phyloP scores from a whole-genome alignment of 2,329 filamentous ascomycete species.

The Hypoxylon sp. region DNA sequence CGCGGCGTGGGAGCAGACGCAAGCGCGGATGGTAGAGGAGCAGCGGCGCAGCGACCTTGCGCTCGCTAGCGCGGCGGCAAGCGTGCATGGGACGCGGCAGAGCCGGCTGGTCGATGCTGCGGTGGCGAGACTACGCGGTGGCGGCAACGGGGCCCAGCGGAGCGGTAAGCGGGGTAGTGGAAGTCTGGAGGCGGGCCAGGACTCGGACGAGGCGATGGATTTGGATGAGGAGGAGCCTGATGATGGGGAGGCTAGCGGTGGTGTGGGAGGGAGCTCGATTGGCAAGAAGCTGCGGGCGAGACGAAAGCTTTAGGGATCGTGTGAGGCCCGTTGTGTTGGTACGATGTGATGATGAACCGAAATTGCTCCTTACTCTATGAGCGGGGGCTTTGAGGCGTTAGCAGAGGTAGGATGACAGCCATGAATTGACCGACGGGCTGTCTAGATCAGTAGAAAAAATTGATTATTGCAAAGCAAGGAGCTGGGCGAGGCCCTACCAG shows the following conservation, averaged over 20 bases:
- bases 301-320: constrained; percentile 63
- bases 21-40: constrained; percentile 65
- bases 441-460: neutral
- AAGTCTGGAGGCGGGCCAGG: constrained; percentile 53
- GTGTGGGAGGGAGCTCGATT: constrained; percentile 55
- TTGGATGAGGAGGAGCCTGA: constrained; percentile 67
- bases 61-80: constrained; percentile 20
- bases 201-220: constrained; percentile 68
- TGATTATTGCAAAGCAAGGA: neutral
- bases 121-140: constrained; percentile 42
- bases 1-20: constrained; percentile 62
- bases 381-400: neutral
- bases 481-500: neutral
- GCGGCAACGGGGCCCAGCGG: constrained; percentile 41
- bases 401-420: neutral
- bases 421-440: neutral
- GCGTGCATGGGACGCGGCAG: constrained; percentile 50
- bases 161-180: constrained; percentile 56
- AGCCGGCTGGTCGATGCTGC: constrained; percentile 47
- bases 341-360: neutral
- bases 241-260: constrained; percentile 60
- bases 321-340: neutral
- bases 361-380: neutral
- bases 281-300: constrained; percentile 66
- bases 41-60: constrained; percentile 13